phyloP scores from a whole-genome alignment of 2,329 filamentous ascomycete species.

The Fusarium pininemorale region DNA sequence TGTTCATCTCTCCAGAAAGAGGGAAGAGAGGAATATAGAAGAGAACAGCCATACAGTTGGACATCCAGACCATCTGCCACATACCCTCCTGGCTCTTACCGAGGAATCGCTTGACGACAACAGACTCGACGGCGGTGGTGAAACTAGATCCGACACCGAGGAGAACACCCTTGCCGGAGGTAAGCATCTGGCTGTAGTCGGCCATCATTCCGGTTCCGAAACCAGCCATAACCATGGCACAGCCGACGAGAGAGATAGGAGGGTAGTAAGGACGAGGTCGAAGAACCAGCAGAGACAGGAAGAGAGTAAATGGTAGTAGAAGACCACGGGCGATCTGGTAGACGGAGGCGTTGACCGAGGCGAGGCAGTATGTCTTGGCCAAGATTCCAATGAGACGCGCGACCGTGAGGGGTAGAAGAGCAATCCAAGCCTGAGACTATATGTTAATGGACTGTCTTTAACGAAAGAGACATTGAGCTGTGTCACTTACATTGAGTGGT shows the following conservation, averaged over 20 bases:
- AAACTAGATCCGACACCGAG: slow-evolving; percentile 41
- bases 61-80: slow-evolving; percentile 45
- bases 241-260: slow-evolving; percentile 39
- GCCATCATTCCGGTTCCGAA: slow-evolving; percentile 42
- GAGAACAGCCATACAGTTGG: slow-evolving; percentile 40
- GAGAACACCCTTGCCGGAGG: slow-evolving; percentile 40
- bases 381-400: slow-evolving; percentile 40
- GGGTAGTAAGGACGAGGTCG: slow-evolving; percentile 42
- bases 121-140: slow-evolving; percentile 41
- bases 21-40: slow-evolving; percentile 41
- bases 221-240: slow-evolving; percentile 42
- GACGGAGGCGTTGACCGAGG: slow-evolving; percentile 42
- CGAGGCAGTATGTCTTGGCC: slow-evolving; percentile 43
- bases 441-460: neutral
- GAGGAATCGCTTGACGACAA: slow-evolving; percentile 40
- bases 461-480: neutral
- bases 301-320: slow-evolving; percentile 39
- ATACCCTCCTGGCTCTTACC: slow-evolving; percentile 41
- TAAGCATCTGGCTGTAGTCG: slow-evolving; percentile 43
- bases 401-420: slow-evolving; percentile 39
- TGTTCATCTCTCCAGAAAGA: slow-evolving; percentile 37
- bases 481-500: slow-evolving; percentile 30
- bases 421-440: slow-evolving; percentile 31
- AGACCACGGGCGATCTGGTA: slow-evolving; percentile 42
- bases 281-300: slow-evolving; percentile 39